phyloP scores from a whole-genome alignment of 495 filamentous ascomycete genomes.

The Aspergillus olivimuriae region DNA sequence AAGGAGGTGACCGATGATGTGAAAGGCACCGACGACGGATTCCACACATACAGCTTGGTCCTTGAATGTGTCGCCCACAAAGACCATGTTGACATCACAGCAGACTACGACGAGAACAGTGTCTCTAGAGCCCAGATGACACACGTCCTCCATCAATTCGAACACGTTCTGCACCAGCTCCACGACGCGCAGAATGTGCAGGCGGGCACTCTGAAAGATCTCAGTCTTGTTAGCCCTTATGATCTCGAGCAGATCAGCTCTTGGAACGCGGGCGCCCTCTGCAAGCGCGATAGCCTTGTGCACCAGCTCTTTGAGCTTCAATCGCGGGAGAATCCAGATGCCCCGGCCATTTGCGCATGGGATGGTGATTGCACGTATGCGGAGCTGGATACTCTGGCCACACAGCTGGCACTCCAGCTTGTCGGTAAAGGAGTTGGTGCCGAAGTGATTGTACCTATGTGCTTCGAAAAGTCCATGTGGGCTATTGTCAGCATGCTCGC shows the following conservation, averaged over 20 bases:
- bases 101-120: too few relatives aligned
- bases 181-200: neutral
- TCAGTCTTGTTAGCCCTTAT: slow-evolving; percentile 8
- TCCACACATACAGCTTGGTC: too few relatives aligned
- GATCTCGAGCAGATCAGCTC: slow-evolving; percentile 13
- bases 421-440: slow-evolving; percentile 17
- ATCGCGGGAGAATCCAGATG: slow-evolving; percentile 9
- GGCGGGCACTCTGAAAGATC: neutral
- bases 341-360: slow-evolving; percentile 17
- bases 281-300: slow-evolving; percentile 16
- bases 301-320: slow-evolving; percentile 24
- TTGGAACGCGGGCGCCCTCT: slow-evolving; percentile 26
- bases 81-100: too few relatives aligned
- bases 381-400: slow-evolving; percentile 24
- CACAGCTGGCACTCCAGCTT: slow-evolving; percentile 23
- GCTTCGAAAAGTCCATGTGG: slow-evolving; percentile 32
- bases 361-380: slow-evolving; percentile 21
- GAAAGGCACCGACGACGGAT: neutral
- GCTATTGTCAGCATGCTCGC: slow-evolving; percentile 1
- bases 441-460: slow-evolving; percentile 27
- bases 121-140: neutral
- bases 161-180: neutral
- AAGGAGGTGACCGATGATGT: neutral
- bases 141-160: neutral
- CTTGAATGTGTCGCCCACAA: too few relatives aligned